Evolutionary conservation across 352 stramenopile genomes (phyloP).

Genomic region (Pythium oligandrum): DNA sequence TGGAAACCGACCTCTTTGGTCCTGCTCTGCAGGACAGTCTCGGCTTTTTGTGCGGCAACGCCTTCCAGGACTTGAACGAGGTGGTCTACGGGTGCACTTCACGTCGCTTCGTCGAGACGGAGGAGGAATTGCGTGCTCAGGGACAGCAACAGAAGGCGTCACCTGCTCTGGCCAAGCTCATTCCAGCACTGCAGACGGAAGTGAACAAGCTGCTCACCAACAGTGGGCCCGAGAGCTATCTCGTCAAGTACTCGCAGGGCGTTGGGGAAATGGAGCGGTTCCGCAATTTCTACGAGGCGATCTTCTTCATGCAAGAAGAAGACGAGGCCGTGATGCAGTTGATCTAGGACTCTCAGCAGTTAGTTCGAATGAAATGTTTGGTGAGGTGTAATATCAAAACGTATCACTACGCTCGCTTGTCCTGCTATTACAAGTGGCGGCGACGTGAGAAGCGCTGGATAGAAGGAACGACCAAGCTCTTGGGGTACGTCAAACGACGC

Average conservation of each 20-base stretch:
- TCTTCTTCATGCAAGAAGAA: slow-evolving; percentile 69
- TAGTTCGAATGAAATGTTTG: too few species aligned
- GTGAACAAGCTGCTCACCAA: slow-evolving; percentile 64
- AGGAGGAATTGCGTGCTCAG: slow-evolving; percentile 17
- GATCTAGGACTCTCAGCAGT: slow-evolving; percentile 10
- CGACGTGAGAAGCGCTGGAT: slow-evolving; percentile 5
- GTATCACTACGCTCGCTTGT: too few species aligned
- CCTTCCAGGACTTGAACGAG: slow-evolving; percentile 77
- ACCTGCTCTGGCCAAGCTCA: slow-evolving; percentile 72
- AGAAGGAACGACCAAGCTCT: background rate
- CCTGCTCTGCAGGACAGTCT: slow-evolving; percentile 68
- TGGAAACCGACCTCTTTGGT: slow-evolving; percentile 75
- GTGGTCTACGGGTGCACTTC: slow-evolving; percentile 51
- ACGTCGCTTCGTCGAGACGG: slow-evolving; percentile 18
- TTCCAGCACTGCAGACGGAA: slow-evolving; percentile 68
- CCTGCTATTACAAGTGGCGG: background rate
- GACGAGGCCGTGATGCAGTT: slow-evolving; percentile 27
- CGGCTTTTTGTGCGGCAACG: slow-evolving; percentile 69
- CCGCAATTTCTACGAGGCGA: slow-evolving; percentile 78
- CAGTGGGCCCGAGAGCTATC: slow-evolving; percentile 45
- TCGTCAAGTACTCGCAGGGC: slow-evolving; percentile 71
- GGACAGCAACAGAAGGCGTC: slow-evolving; percentile 35
- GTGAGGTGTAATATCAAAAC: too few species aligned
- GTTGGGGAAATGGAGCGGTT: slow-evolving; percentile 78
- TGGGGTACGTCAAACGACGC: background rate